Conservation (phyloP, 2,329 filamentous ascomycete species). For the Pyricularia sp. region DNA sequence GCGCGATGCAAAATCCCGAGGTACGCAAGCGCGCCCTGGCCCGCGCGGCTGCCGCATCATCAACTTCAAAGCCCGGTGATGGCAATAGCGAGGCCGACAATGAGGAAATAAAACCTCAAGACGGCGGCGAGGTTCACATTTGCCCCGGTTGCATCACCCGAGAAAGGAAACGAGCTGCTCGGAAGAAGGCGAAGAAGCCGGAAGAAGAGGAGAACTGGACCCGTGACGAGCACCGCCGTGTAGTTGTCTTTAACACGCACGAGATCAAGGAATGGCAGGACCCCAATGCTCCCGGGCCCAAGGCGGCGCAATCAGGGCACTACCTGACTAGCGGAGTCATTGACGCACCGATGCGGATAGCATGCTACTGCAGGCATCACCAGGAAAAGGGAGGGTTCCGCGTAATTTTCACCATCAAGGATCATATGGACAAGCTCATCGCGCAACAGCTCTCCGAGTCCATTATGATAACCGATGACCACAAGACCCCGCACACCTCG, state of each 20-base stretch:
- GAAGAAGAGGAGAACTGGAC: conserved; percentile 88
- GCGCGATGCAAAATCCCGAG: conserved; percentile 70
- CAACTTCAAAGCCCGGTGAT: conserved; percentile 19
- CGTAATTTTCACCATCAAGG: conserved; percentile 92
- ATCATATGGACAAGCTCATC: conserved; percentile 64
- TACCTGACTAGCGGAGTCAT: conserved; percentile 28
- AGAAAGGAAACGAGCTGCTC: conserved; percentile 80
- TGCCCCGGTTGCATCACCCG: conserved; percentile 85
- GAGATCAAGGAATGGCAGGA: conserved; percentile 77
- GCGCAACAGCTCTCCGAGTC: conserved; percentile 79
- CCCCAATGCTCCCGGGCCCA: conserved; percentile 30
- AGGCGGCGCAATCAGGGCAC: conserved; percentile 27
- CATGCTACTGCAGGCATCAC: conserved; percentile 94
- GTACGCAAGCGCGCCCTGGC: conserved; percentile 59
- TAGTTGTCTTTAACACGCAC: conserved; percentile 85
- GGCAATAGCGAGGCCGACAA: conserved; percentile 37
- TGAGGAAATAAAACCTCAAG: conserved; percentile 64
- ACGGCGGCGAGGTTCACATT: conserved; percentile 90
- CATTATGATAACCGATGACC: conserved; percentile 96
- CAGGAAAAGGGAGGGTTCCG: conserved; percentile 85
- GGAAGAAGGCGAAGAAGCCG: conserved; percentile 88
- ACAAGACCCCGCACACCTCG: conserved; percentile 65
- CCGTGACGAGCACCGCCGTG: conserved; percentile 67
- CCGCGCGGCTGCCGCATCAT: conserved; percentile 35
- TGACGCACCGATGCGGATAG: conserved; percentile 87